Percentiles rank a stretch among this genome's conserved stretches.
These are phyloP conservation scores for Trichocladium uniseriatum DNA, from an alignment of 495 filamentous ascomycete species.

Conservation along the genomic window DNA sequence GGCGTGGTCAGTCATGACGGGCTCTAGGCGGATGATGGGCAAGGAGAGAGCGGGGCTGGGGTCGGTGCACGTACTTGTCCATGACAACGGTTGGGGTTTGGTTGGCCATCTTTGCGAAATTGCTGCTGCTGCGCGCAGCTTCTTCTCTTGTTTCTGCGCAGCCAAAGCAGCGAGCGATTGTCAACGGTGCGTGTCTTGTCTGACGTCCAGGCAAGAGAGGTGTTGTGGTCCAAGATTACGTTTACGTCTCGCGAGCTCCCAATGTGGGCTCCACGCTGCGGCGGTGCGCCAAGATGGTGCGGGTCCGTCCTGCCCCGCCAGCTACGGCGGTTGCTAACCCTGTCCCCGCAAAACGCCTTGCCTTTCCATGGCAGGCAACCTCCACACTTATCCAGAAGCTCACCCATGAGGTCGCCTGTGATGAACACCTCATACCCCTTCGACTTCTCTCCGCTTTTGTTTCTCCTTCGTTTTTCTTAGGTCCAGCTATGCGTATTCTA, in stretches of 20 bases:
- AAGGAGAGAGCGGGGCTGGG: conserved; percentile 18
- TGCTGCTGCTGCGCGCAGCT: conserved; percentile 20
- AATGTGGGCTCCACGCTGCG: conserved; percentile 7
- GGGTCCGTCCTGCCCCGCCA: conserved; percentile 7
- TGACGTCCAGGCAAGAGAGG: conserved; percentile 10
- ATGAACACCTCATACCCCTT: no score
- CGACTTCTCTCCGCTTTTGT: no score
- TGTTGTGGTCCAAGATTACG: conserved; percentile 32
- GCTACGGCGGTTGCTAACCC: conserved; percentile 9
- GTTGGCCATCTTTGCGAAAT: conserved; percentile 61
- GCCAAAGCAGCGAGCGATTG: conserved; percentile 3
- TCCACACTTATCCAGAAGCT: no score
- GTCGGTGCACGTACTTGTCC: conserved; percentile 80
- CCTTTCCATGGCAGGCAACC: no score
- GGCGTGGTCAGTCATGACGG: conserved; percentile 19
- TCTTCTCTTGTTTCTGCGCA: conserved; percentile 15
- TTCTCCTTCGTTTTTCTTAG: no score
- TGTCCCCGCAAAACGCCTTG: background rate
- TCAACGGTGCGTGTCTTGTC: conserved; percentile 4
- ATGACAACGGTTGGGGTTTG: conserved; percentile 99
- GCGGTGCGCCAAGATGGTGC: conserved; percentile 16
- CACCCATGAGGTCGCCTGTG: no score
- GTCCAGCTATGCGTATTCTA: no score
- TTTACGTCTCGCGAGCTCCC: conserved; percentile 30
- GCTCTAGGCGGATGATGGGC: no score